These are phyloP conservation scores for Nemania diffusa DNA, from an alignment of 2,329 filamentous ascomycete species.

Conservation along the genomic window DNA sequence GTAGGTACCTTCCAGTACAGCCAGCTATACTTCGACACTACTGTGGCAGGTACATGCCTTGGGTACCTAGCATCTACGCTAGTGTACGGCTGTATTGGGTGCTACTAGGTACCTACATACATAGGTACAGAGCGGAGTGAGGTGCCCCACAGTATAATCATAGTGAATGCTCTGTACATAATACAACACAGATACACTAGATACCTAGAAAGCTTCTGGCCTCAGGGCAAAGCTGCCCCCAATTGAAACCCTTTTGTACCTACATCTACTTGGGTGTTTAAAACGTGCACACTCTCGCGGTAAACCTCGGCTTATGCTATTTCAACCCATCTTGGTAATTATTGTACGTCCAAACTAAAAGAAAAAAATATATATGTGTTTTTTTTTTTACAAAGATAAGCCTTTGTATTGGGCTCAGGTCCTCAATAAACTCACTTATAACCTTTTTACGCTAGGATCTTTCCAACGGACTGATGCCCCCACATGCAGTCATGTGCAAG, in stretches of 20 bases:
- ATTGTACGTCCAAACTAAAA: too few relatives aligned
- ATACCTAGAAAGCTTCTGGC: neutral
- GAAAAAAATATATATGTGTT: neutral
- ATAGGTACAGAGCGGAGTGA: too few relatives aligned
- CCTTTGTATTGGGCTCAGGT: neutral
- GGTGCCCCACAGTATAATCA: constrained; percentile 9
- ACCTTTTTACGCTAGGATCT: neutral
- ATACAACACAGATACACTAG: neutral
- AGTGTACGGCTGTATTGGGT: neutral
- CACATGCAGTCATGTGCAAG: constrained; percentile 8
- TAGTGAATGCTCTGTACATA: too few relatives aligned
- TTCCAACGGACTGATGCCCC: constrained; percentile 13
- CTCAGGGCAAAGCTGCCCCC: neutral
- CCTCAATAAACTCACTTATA: too few relatives aligned
- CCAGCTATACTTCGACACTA: neutral
- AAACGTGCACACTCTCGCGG: neutral
- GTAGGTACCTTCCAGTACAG: constrained; percentile 19
- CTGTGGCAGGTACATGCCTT: neutral
- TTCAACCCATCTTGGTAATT: neutral
- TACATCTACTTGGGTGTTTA: neutral
- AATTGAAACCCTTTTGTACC: constrained; percentile 1
- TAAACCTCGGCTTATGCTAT: neutral
- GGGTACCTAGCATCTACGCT: neutral
- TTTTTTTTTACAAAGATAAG: neutral
- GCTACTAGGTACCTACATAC: constrained; percentile 3